phyloP scores from a whole-genome alignment of 805 yeast genomes.

The Gaillardinia entomophila region DNA sequence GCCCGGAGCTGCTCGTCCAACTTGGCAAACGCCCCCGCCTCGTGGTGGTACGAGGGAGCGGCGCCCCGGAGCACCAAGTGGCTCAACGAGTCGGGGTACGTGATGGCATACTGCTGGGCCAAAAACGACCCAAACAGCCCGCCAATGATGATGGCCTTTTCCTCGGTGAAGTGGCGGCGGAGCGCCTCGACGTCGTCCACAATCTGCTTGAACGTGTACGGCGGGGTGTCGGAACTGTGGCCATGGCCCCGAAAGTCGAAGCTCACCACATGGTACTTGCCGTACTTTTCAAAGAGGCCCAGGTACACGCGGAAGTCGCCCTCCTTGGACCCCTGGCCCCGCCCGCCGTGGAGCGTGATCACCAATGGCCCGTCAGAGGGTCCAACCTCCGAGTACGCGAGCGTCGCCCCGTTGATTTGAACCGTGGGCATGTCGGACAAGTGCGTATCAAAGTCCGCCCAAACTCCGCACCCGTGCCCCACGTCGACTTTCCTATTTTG shows the following conservation, averaged over 20 bases:
- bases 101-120: conserved; percentile 16
- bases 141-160: conserved; percentile 10
- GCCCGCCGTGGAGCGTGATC: conserved; percentile 16
- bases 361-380: conserved; percentile 6
- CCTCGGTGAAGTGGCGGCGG: conserved; percentile 5
- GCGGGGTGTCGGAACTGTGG: conserved; percentile 10
- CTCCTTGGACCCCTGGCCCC: conserved; percentile 14
- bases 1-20: conserved; percentile 1
- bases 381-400: background rate
- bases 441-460: no score
- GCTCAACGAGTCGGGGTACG: conserved; percentile 8
- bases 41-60: conserved; percentile 16
- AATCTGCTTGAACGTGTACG: conserved; percentile 13
- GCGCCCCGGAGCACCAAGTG: conserved; percentile 14
- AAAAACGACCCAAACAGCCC: conserved; percentile 18
- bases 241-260: conserved; percentile 18
- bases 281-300: conserved; percentile 6
- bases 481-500: no score
- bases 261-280: conserved; percentile 12
- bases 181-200: conserved; percentile 15
- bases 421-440: no score
- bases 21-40: conserved; percentile 8
- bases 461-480: no score
- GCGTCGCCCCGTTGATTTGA: background rate
- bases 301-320: conserved; percentile 14